These are phyloP conservation scores for Panicum virgatum DNA, from an alignment of 202 grass and related monocot species.

Conservation along the genomic window DNA sequence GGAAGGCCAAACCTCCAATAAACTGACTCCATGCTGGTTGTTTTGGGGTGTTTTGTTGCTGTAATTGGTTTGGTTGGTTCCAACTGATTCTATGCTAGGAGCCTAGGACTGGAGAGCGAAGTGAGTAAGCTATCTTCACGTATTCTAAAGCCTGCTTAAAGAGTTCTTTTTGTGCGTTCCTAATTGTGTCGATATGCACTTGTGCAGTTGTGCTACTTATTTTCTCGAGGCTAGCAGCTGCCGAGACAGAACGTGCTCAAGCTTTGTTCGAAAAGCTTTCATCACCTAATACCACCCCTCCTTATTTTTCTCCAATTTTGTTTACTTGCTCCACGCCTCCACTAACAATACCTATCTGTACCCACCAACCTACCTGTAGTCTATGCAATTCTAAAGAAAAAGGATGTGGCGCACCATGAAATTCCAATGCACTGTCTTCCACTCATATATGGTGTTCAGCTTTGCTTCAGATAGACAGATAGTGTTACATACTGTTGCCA, in stretches of 20 bases:
- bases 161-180: not conserved
- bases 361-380: not conserved
- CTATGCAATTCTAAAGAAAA: not conserved
- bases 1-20: not conserved
- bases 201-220: not conserved
- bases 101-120: not conserved
- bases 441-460: not conserved
- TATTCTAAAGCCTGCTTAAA: not conserved
- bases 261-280: not conserved
- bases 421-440: not conserved
- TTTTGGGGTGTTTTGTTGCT: not conserved
- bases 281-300: not conserved
- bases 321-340: not conserved
- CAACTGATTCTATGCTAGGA: not conserved
- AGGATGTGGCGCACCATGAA: not conserved
- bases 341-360: not conserved
- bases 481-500: not conserved
- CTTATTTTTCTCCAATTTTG: not conserved
- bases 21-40: not conserved
- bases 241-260: not conserved
- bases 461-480: not conserved
- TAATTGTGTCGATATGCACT: not conserved
- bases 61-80: not conserved
- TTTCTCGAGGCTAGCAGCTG: not conserved
- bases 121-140: not conserved